Base-by-base conservation (phyloP, 1,284 basidiomycete species). In the Boletellus sp. region DNA sequence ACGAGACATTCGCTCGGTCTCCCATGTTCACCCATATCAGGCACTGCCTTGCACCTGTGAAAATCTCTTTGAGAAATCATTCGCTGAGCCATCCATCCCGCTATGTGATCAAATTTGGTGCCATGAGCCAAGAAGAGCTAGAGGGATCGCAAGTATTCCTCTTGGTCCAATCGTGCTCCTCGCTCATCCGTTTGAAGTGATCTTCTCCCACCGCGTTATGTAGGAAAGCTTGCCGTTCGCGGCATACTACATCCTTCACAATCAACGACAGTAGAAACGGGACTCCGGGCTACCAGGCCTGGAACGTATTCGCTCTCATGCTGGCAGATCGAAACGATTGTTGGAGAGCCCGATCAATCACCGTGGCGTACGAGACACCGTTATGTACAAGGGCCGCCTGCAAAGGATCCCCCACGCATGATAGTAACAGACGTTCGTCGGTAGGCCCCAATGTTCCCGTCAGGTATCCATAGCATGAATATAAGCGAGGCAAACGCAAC, bases 291-390 rank as follows among this genome's bases (percentile, higher is more conserved):
- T n/a, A 71, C 74, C 8, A 76, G 76, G 41, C 82, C 86, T 28
- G 89, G 88, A n/a, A 74, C 72, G 37, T 90, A 88, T 63, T 70
- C 72, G 6, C 66, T 89, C 8, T 76, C 75, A 41, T 75, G 78
- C 2, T 91, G 89, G 88, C 69, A 66, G 39, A 59, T 86, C 8
- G 83, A 88, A 60, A 83, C 80, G 0, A 79, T 85, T 57, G 80
- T 91, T 19, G 71, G 75, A 32, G 77, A 79, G 54, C 56, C 57
- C 13, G 51, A 49, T 18, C 49, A 47, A 13, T 53, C 57, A 21
- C 18, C 59, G 39, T 69, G 71, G 69, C 57, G 57, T 57, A 66
- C 71, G 19, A 64, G 74, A 53, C 76, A 76, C 53, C 74, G 74
- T 35, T 88, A 86, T 64, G 61, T 74, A 48, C 82, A 84, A 62